A percentile compares a stretch with the other conserved stretches of the same genome.
Evolutionary conservation across 257 asterid genomes (phyloP).

Genomic region (Petrea volubilis): DNA sequence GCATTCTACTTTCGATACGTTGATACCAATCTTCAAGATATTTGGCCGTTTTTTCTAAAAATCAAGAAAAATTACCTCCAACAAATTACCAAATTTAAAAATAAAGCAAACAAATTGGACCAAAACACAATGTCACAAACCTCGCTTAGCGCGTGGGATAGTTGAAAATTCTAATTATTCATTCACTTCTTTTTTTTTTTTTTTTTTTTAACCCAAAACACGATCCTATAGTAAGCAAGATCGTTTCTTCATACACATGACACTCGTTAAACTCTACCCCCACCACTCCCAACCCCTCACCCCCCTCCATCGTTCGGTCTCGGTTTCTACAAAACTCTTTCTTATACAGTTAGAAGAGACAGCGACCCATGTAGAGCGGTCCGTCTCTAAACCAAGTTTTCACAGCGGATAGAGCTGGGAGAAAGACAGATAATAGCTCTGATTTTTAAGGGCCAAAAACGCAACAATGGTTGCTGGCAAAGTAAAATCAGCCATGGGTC

Average conservation of each 20-base stretch:
- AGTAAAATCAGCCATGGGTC: constrained; percentile 75
- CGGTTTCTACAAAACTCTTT: background rate
- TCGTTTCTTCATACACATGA: background rate
- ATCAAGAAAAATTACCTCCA: background rate
- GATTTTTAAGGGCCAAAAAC: background rate
- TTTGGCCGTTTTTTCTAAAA: too few relatives aligned
- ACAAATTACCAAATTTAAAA: background rate
- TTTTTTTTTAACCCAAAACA: background rate
- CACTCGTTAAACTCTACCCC: background rate
- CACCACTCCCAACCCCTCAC: background rate
- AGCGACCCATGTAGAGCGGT: constrained; percentile 32
- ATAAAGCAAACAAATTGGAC: background rate
- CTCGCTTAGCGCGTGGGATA: background rate
- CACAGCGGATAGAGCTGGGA: constrained; percentile 26
- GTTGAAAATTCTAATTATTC: background rate
- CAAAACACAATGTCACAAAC: too few relatives aligned
- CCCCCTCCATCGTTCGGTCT: background rate
- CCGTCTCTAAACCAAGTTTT: constrained; percentile 28
- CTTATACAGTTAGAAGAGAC: constrained; percentile 12
- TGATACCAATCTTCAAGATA: too few relatives aligned
- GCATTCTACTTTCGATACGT: too few relatives aligned
- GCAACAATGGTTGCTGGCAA: constrained; percentile 84
- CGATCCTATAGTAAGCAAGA: background rate
- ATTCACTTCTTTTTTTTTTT: background rate
- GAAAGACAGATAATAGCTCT: constrained; percentile 18